These are phyloP conservation scores for Nitzschia putrida DNA, from an alignment of 108 stramenopile genomes.

Conservation along the genomic window DNA sequence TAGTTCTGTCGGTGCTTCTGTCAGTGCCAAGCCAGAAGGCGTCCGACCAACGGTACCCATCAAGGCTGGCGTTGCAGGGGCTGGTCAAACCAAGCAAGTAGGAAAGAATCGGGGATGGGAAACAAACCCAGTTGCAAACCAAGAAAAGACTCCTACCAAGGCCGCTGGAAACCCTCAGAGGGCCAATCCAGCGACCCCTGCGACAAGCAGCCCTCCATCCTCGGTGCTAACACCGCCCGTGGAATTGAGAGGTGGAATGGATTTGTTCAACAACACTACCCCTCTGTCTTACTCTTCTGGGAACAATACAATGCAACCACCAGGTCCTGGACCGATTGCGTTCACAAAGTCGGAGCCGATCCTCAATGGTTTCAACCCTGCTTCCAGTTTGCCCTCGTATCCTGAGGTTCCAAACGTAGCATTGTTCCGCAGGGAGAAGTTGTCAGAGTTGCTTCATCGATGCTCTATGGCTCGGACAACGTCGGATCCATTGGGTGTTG, in stretches of 20 bases:
- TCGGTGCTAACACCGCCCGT: too few relatives aligned
- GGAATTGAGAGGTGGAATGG: too few relatives aligned
- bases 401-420: slow-evolving; percentile 56
- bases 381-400: background rate
- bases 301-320: background rate
- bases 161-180: background rate
- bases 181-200: too few relatives aligned
- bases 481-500: slow-evolving; percentile 48
- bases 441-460: slow-evolving; percentile 65
- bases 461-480: slow-evolving; percentile 51
- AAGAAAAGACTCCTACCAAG: slow-evolving; percentile 7
- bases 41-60: background rate
- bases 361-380: background rate
- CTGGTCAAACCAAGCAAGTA: slow-evolving; percentile 4
- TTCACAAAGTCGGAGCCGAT: slow-evolving; percentile 13
- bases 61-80: too few relatives aligned
- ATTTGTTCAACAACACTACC: too few relatives aligned
- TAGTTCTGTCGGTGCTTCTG: background rate
- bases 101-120: slow-evolving; percentile 72
- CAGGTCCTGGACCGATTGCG: background rate
- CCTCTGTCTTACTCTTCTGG: too few relatives aligned
- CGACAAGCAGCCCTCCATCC: too few relatives aligned
- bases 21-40: background rate
- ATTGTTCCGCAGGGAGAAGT: slow-evolving; percentile 70
- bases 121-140: slow-evolving; percentile 20